Base-by-base conservation (phyloP, 2,329 filamentous ascomycete species). In the Botrytis hyacinthi region DNA sequence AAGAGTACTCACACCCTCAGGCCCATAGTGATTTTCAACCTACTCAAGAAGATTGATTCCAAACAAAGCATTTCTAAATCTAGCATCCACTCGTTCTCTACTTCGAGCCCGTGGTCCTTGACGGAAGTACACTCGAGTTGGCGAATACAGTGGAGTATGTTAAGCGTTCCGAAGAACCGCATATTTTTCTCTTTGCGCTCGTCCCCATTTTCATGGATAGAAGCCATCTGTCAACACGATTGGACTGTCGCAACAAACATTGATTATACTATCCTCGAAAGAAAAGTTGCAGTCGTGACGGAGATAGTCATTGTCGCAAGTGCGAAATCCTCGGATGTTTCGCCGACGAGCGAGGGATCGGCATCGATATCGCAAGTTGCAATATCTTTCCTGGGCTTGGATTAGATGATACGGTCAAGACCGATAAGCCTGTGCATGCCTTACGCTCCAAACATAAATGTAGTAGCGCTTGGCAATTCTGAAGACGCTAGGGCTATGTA, bases 51-150 rank as follows among this genome's bases (percentile, higher is more conserved):
- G 40, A 7, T 81, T 82, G 76, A 81, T 77, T 4, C 77, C 76
- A 5, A 80, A 75, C 18, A 81, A 73, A 22, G 85, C 81, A 75
- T 88, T 86, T 57, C 82, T 82, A 75, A 84, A 84, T 77, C 85
- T 87, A 73, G 87, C 35, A 1, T 82, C 83, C 22, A 77, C 76
- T 0, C 32, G 8, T 60, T 37, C 32, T 37, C 57, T 60, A 37
- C 26, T 35, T 22, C 32, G 26, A 60, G 57, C 22, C 29, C 10
- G 32, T 37, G 32, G 35, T 37, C 59, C 35, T 61, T 26, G n/a
- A 61, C 35, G 20, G 32, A 20, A 61, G 35, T 37, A 10, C 32
- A 32, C 22, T 61, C 20, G 35, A 20, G 32, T 40, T 61, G 35
- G 12, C 35, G 35, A 61, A 37, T n/a, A 35, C 32, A 26, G 20